Evolutionary conservation across 2,329 filamentous ascomycete genomes (phyloP), one percentile per base, ranked within the genome.

Genomic region (Claviceps lovelessii): DNA sequence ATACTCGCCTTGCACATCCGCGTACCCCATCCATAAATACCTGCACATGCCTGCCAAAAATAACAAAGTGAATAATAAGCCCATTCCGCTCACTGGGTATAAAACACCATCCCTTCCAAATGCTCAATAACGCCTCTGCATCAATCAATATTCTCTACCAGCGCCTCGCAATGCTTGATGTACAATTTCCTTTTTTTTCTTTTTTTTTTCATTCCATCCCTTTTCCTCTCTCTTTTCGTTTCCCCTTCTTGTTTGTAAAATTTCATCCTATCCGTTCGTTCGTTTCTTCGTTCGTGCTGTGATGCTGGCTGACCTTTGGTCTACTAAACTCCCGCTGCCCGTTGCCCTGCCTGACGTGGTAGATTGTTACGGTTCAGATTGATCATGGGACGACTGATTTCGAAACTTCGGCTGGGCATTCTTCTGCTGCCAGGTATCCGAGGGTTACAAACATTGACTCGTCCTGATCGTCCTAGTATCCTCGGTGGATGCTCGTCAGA

Each of bases 361-460:
- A 51, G 33, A 29, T 31, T 54, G 23, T 28, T 49, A 10, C 49
- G 17, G 8, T 56, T 37, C 10, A 47, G 6, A 53, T 62, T 58
- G 39, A 66, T 58, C 7, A 60, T 45, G 4, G 66, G 66, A 42
- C 79, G 68, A 33, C 73, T 65, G 47, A 82, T 76, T 58, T 82
- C 79, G 60, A 81, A 60, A 61, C 79, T 82, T 54, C 79, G 67
- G 58, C 78, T 81, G 1, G 77, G 75, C 54, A 80, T 74, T 23
- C 74, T 29, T 48, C 45, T 63, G 3, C 77, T 64, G 4, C 77
- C 78, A 0, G 79, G 78, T 0, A 77, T 81, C 47, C 75, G 68
- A 1, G 79, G 79, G 55, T 81, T 77, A 0, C 72, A 74, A 1
- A 82, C 76, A 55, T 81, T 81, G 48, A 82, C 78, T 1, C 78